Base-by-base conservation (phyloP, 2,329 filamentous ascomycete species). In the Acephala macrosclerotiorum region DNA sequence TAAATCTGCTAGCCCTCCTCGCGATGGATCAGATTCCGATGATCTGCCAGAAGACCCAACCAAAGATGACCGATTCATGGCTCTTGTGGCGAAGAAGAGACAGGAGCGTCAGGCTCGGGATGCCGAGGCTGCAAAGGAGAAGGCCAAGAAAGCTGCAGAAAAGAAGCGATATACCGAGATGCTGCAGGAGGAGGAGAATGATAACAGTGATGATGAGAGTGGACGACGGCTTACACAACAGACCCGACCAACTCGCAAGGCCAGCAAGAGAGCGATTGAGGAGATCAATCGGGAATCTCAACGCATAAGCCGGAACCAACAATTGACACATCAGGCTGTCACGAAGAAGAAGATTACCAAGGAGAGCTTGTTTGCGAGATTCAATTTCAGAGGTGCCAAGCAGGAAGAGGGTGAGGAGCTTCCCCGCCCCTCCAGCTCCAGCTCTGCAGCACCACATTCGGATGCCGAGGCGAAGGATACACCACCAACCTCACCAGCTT, bases 221-320 rank as follows among this genome's bases (percentile, higher is more conserved):
- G 89, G 85, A n/a, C 83, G 82, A 51, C 87, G 83, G 68, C 80
- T 96, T 53, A 92, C 91, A 0, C 91, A 94, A 74, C 82, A 86
- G 45, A 83, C 85, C 29, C 88, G 90, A 3, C 90, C 93, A 5
- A 85, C 87, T 11, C 87, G 96, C 14, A 97, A 96, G 76, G 94
- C 96, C 0, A 95, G 94, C 81, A 98, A 95, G 81, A 97, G 94
- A 79, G 96, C 96, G 0, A 77, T 97, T 49, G 93, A 97, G 76
- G 95, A 98, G 72, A 97, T 99, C 91, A 91, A 91, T 73, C 88
- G 93, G 65, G 96, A 99, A 79, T 97, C 95, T 0, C 96, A 99
- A 80, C 89, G 96, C 35, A 87, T 99, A 80, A 90, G 88, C 71
- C 87, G 96, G 70, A 96, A 91, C 75, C 92, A 97, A 87, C 95